Base-by-base conservation (phyloP, 1,139 yeast genomes). In the Scheffersomyces stambukii region DNA sequence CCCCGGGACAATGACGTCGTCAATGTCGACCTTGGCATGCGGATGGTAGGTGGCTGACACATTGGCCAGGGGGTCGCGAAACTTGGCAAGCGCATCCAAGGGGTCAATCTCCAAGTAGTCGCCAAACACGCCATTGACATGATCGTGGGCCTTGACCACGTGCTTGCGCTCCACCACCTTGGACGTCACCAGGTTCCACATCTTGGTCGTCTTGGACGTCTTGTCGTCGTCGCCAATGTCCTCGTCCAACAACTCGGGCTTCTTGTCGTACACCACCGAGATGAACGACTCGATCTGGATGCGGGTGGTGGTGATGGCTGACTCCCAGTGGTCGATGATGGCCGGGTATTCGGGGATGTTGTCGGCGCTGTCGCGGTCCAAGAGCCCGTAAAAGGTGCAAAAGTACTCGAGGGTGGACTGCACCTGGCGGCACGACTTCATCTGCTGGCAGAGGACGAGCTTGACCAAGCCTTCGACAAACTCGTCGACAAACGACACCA, bases 401-500 rank as follows among this genome's bases (percentile, higher is more conserved):
- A 55, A 70, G 37, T 62, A 54, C 12, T 42, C 30, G 20, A 70
- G 34, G 9, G 56, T 52, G 3, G 45, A 40, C 17, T 46, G 35
- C 11, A 70, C 46, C 9, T 52, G 48, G 12, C 50, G 43, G 30
- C 51, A 55, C 3, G 64, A 53, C 10, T 54, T 55, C 13, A 46
- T 27, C 32, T 64, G 57, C 41, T 62, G 50, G 45, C 58, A 50
- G 35, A 69, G 17, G 28, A 53, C 36, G 42, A 56, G 52, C 31
- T 62, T 53, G 5, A 70, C 52, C 8, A 73, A 36, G 25, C 55
- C 53, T 25, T 64, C 72, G 10, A 75, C 52, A 38, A 75, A 74
- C 46, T 76, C 81, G 19, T 75, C 75, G 33, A 75, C 48, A 23
- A 64, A 56, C 6, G 60, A 48, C 28, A 72, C 48, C 4, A 68